Percentiles rank a stretch among this genome's conserved stretches.
These are phyloP conservation scores for Stephania cephalantha DNA, from an alignment of 164 flowering plant genomes.

Conservation along the genomic window DNA sequence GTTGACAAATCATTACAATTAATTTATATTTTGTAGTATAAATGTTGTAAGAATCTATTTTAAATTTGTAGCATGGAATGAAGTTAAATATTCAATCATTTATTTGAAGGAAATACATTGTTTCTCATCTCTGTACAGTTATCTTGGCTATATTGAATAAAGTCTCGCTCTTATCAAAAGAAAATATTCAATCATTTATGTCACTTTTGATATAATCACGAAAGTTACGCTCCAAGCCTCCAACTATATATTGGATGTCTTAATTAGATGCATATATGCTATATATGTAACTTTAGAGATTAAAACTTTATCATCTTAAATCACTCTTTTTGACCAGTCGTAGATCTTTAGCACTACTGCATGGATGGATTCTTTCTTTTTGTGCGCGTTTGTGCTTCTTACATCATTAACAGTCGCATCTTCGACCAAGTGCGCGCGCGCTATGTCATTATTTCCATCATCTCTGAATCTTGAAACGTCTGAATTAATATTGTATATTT, in stretches of 20 bases:
- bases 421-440: background rate
- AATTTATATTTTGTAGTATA: no score
- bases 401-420: background rate
- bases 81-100: no score
- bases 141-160: no score
- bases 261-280: background rate
- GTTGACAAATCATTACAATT: no score
- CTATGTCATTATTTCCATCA: background rate
- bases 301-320: background rate
- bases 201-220: background rate
- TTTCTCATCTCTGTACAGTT: no score
- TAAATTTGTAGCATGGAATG: no score
- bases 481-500: no score
- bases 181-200: background rate
- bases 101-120: no score
- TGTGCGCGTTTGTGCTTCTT: background rate
- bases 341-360: background rate
- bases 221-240: background rate
- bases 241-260: background rate
- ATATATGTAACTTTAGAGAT: background rate
- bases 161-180: no score
- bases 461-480: background rate
- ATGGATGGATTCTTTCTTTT: background rate
- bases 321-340: background rate
- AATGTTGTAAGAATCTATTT: no score